A percentile compares a stretch with the other conserved stretches of the same genome.
Conservation (phyloP, 2,329 filamentous ascomycete species). For the Aurifilum marmelostoma region DNA sequence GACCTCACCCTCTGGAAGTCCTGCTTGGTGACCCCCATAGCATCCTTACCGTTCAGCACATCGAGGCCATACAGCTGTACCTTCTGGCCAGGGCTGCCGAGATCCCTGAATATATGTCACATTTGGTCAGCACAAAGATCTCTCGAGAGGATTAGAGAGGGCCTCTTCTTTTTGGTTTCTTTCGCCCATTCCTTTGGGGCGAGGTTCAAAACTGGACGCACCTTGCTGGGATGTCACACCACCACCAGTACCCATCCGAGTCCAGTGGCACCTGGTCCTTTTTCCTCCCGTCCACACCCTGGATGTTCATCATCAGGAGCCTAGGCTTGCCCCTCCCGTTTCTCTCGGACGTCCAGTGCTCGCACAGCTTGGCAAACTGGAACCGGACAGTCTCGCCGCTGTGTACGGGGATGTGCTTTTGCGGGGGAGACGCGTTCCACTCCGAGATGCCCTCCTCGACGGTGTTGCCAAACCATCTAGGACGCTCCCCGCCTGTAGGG, state of each 20-base stretch:
- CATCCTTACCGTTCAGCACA: conserved; percentile 49
- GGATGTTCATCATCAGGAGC: conserved; percentile 70
- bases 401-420: conserved; percentile 63
- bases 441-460: conserved; percentile 56
- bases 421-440: conserved; percentile 64
- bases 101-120: conserved; percentile 42
- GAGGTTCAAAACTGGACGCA: neutral
- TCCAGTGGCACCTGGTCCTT: conserved; percentile 72
- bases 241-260: conserved; percentile 80
- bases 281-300: conserved; percentile 67
- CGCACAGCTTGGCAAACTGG: conserved; percentile 77
- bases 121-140: conserved; percentile 8
- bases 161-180: too few relatives aligned
- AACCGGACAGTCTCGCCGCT: conserved; percentile 67
- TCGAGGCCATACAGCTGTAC: conserved; percentile 66
- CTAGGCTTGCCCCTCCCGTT: conserved; percentile 70
- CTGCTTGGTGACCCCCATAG: conserved; percentile 51
- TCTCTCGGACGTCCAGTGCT: conserved; percentile 78
- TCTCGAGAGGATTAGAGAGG: too few relatives aligned
- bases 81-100: conserved; percentile 71
- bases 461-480: conserved; percentile 50
- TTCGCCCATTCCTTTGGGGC: too few relatives aligned
- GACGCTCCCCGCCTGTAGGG: conserved; percentile 52
- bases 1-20: conserved; percentile 51
- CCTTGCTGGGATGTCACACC: conserved; percentile 70